Conservation (phyloP, 2,329 filamentous ascomycete genomes). For the Nigrospora sphaerica region DNA sequence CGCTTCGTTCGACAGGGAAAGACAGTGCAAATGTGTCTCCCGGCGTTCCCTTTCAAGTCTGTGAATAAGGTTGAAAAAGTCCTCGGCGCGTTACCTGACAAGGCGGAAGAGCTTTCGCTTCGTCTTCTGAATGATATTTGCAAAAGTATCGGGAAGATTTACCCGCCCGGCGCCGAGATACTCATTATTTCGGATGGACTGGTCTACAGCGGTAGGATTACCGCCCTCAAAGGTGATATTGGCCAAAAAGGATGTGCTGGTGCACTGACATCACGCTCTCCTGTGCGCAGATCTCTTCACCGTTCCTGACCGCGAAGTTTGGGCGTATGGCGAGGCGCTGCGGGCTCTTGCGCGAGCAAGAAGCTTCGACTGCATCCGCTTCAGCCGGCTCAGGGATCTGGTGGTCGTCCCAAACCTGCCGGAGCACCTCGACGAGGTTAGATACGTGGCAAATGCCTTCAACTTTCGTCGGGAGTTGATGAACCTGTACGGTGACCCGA, state of each 20-base stretch:
- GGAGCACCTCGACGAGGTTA: slow-evolving; percentile 33
- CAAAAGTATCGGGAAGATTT: slow-evolving; percentile 33
- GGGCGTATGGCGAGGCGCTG: slow-evolving; percentile 39
- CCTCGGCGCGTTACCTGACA: slow-evolving; percentile 42
- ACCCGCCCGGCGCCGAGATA: slow-evolving; percentile 36
- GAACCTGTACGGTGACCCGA: slow-evolving; percentile 31
- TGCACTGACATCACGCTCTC: not conserved
- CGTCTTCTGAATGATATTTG: slow-evolving; percentile 40
- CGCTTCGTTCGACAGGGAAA: not conserved
- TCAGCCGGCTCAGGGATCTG: slow-evolving; percentile 39
- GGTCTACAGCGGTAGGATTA: slow-evolving; percentile 39
- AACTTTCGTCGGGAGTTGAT: slow-evolving; percentile 37
- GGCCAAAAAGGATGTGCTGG: too few relatives aligned
- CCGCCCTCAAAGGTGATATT: too few relatives aligned
- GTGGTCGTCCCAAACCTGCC: slow-evolving; percentile 26
- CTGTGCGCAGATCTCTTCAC: slow-evolving; percentile 33
- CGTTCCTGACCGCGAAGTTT: slow-evolving; percentile 38
- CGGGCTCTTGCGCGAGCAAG: slow-evolving; percentile 28
- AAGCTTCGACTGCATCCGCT: slow-evolving; percentile 33
- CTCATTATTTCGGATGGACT: slow-evolving; percentile 45
- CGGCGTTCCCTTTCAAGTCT: slow-evolving; percentile 53
- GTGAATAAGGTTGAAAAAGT: slow-evolving; percentile 45
- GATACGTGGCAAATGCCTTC: slow-evolving; percentile 38
- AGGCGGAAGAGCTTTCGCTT: slow-evolving; percentile 43
- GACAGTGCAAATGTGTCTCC: slow-evolving; percentile 24